Evolutionary conservation across 2,329 filamentous ascomycete species (phyloP).

Genomic region (Monilinia aucupariae): DNA sequence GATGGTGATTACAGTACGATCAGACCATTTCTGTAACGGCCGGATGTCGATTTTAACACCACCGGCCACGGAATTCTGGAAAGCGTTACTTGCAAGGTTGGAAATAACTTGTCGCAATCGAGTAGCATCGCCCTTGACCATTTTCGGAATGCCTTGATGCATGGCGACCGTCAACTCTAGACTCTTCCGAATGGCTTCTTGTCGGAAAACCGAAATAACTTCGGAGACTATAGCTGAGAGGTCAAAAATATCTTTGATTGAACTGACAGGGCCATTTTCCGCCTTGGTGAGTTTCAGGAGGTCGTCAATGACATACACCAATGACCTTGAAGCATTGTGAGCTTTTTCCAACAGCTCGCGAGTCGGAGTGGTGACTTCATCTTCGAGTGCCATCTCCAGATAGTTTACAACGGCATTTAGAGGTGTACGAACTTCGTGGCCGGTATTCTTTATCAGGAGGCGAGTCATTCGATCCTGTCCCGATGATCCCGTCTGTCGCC

Average conservation of each 20-base stretch:
- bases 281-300: constrained; percentile 82
- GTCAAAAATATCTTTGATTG: constrained; percentile 78
- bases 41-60: constrained; percentile 28
- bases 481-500: constrained; percentile 83
- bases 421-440: constrained; percentile 81
- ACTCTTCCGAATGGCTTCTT: constrained; percentile 55
- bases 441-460: constrained; percentile 45
- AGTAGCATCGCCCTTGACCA: constrained; percentile 24
- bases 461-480: constrained; percentile 76
- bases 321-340: constrained; percentile 83
- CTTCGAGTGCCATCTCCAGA: constrained; percentile 83
- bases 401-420: constrained; percentile 94
- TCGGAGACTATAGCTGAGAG: constrained; percentile 65
- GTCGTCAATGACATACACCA: constrained; percentile 93
- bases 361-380: constrained; percentile 70
- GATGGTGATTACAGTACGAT: constrained; percentile 21
- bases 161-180: constrained; percentile 21
- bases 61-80: constrained; percentile 23
- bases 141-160: constrained; percentile 22
- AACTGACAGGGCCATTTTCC: constrained; percentile 71
- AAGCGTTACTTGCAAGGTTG: constrained; percentile 26
- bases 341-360: constrained; percentile 78
- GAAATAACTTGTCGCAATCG: constrained; percentile 26
- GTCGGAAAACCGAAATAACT: constrained; percentile 66
- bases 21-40: constrained; percentile 10